Evolutionary conservation across 139 green algal genomes (phyloP).

Genomic region (Coccomyxa sp.): DNA sequence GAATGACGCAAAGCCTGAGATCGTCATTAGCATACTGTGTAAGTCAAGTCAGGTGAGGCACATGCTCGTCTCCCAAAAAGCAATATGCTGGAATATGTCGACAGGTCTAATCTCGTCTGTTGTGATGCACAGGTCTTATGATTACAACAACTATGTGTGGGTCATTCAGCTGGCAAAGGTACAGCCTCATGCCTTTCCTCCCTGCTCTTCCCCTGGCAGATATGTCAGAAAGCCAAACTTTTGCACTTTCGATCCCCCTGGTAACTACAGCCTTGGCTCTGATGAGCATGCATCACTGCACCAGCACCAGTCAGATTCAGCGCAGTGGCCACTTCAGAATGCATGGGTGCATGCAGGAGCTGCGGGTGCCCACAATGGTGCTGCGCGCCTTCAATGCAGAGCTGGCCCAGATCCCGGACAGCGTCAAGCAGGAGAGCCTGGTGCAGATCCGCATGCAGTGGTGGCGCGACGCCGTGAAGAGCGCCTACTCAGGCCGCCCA

Average conservation of each 20-base stretch:
- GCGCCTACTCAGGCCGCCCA: constrained; percentile 30
- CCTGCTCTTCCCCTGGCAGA: background rate
- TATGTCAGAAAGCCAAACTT: background rate
- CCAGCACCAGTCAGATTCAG: background rate
- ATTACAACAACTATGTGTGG: constrained; percentile 75
- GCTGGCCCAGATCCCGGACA: constrained; percentile 47
- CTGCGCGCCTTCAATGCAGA: constrained; percentile 78
- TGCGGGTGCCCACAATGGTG: constrained; percentile 54
- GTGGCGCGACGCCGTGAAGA: constrained; percentile 72
- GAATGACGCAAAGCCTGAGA: constrained; percentile 8
- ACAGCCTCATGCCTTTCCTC: background rate
- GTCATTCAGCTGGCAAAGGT: constrained; percentile 52
- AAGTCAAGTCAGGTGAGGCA: constrained; percentile 14
- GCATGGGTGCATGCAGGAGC: constrained; percentile 35
- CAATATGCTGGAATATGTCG: background rate
- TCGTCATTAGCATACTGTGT: constrained; percentile 19
- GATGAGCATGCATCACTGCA: background rate
- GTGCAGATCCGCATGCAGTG: constrained; percentile 69
- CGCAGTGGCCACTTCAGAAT: background rate
- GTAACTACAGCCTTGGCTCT: background rate
- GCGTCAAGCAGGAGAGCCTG: constrained; percentile 38
- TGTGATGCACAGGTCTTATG: constrained; percentile 27
- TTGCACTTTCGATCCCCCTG: background rate
- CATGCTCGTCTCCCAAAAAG: background rate
- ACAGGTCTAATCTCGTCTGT: background rate